Conservation (phyloP, 441 rosid genomes). For the Euphorbia schlechtendalii region DNA sequence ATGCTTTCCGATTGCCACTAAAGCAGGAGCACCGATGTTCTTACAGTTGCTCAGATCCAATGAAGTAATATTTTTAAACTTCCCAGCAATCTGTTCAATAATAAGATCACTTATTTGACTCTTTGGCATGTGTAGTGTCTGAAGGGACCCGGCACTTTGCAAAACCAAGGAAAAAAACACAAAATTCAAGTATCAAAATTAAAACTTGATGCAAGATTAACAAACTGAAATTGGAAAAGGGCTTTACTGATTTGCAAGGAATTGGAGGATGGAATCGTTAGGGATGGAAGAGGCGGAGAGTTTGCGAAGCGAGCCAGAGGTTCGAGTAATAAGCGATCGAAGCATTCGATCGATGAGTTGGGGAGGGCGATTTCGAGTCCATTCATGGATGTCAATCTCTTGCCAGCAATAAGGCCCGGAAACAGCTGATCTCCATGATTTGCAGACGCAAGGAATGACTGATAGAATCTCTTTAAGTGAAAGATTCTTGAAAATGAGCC, state of each 20-base stretch:
- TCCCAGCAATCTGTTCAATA: constrained; percentile 56
- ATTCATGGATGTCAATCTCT: constrained; percentile 74
- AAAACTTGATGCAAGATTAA: too few relatives aligned
- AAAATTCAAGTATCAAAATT: constrained; percentile 14
- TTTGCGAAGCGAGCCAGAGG: constrained; percentile 66
- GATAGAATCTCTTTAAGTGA: constrained; percentile 57
- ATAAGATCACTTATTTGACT: constrained; percentile 50
- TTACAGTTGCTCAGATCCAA: constrained; percentile 80
- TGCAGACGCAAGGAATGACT: constrained; percentile 78
- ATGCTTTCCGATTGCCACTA: constrained; percentile 62
- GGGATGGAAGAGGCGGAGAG: constrained; percentile 51
- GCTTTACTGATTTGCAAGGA: constrained; percentile 71
- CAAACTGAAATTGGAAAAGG: too few relatives aligned
- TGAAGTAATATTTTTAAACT: constrained; percentile 49
- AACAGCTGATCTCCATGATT: constrained; percentile 70
- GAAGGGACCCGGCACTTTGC: constrained; percentile 78
- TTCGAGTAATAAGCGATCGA: constrained; percentile 50
- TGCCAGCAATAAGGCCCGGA: constrained; percentile 89
- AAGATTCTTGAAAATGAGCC: constrained; percentile 60
- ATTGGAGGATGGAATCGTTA: constrained; percentile 48
- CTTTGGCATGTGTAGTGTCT: constrained; percentile 50
- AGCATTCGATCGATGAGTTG: constrained; percentile 57
- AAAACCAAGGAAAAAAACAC: constrained; percentile 19
- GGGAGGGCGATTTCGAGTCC: constrained; percentile 46
- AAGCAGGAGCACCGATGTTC: constrained; percentile 48